Evolutionary conservation across 2,329 filamentous ascomycete genomes (phyloP).

Genomic region (Xylaria sp.): DNA sequence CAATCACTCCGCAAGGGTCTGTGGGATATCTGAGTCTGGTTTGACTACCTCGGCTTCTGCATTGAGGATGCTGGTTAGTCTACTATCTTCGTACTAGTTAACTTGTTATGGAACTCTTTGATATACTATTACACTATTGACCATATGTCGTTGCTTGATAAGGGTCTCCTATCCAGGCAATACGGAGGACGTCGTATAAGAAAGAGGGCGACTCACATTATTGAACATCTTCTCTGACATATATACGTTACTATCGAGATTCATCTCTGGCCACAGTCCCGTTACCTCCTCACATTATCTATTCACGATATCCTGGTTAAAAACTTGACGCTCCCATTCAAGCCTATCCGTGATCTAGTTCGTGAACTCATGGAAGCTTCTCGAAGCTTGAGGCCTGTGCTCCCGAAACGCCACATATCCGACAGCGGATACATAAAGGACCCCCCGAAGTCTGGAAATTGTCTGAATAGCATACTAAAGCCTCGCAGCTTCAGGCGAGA

Average conservation of each 20-base stretch:
- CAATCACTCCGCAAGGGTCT: too few species aligned
- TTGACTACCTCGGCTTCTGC: too few species aligned
- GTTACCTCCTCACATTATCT: conserved; percentile 41
- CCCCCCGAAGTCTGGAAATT: not conserved
- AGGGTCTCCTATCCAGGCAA: too few species aligned
- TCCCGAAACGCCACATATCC: conserved; percentile 5
- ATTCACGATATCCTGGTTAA: conserved; percentile 39
- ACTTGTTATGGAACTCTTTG: too few species aligned
- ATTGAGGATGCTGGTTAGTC: too few species aligned
- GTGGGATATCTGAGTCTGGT: too few species aligned
- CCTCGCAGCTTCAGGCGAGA: conserved; percentile 19
- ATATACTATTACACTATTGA: too few species aligned
- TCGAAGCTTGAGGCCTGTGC: conserved; percentile 24
- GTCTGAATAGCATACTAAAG: conserved; percentile 4
- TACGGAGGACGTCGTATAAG: too few species aligned
- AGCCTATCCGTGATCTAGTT: conserved; percentile 45
- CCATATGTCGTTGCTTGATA: too few species aligned
- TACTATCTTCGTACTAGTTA: too few species aligned
- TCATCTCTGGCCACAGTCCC: not conserved
- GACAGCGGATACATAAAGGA: conserved; percentile 32
- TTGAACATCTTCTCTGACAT: conserved; percentile 49
- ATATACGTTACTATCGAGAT: conserved; percentile 39
- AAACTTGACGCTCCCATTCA: conserved; percentile 44
- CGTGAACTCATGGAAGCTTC: conserved; percentile 41
- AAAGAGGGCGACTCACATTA: too few species aligned